phyloP scores from a whole-genome alignment of 106 monocot genomes.

The Ottelia alismoides region DNA sequence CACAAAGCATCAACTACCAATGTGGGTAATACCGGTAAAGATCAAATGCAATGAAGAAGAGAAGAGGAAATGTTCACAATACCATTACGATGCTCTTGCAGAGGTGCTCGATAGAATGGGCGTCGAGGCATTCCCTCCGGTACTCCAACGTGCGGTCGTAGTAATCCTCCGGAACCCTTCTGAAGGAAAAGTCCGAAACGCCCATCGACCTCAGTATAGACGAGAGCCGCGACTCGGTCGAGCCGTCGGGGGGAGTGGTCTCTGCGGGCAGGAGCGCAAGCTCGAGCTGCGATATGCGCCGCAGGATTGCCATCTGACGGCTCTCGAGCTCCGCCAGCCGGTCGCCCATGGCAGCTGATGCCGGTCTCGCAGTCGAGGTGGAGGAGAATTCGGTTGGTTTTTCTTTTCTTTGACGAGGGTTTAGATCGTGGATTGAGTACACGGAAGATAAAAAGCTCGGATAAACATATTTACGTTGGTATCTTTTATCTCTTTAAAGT shows the following conservation, averaged over 20 bases:
- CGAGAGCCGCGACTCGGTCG: slow-evolving; percentile 16
- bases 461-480: no score
- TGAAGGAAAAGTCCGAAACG: slow-evolving; percentile 19
- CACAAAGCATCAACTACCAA: no score
- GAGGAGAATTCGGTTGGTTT: no score
- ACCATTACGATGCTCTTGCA: slow-evolving; percentile 37
- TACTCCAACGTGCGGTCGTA: slow-evolving; percentile 16
- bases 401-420: no score
- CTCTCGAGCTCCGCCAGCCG: slow-evolving; percentile 5
- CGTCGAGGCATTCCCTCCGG: slow-evolving; percentile 13
- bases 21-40: no score
- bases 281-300: slow-evolving; percentile 14
- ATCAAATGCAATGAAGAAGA: no score
- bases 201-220: slow-evolving; percentile 3
- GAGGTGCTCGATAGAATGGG: slow-evolving; percentile 16
- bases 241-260: background rate
- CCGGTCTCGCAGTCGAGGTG: no score
- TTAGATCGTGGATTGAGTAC: no score
- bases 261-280: background rate
- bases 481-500: no score
- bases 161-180: slow-evolving; percentile 19
- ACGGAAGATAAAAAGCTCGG: no score
- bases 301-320: slow-evolving; percentile 5
- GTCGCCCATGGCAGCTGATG: no score
- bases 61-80: no score